These are phyloP conservation scores for Collybiopsis luxurians DNA, from an alignment of 768 basidiomycete genomes.

Conservation along the genomic window DNA sequence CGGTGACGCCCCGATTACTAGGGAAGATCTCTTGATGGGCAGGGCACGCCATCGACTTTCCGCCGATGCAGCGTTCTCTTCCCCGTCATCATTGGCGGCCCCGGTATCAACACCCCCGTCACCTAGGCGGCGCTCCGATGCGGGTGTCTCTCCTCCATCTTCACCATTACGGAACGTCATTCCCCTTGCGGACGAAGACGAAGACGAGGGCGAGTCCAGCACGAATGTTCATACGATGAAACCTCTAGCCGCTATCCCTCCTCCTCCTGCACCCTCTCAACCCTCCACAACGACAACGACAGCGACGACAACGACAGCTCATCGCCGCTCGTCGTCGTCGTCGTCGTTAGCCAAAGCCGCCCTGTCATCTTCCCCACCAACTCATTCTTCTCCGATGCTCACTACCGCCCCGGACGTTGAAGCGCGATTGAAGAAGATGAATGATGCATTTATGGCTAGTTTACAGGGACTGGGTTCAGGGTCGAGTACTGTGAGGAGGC, in stretches of 20 bases:
- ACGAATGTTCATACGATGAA: too few species aligned
- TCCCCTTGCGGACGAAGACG: neutral
- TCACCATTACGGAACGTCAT: conserved; percentile 1
- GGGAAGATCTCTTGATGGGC: too few species aligned
- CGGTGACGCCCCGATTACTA: too few species aligned
- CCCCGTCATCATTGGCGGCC: neutral
- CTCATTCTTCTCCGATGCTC: conserved; percentile 4
- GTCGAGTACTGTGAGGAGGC: neutral
- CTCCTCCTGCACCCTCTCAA: neutral
- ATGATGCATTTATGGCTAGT: conserved; percentile 42
- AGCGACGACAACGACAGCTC: conserved; percentile 7
- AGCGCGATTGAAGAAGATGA: conserved; percentile 43
- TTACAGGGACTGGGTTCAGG: conserved; percentile 37
- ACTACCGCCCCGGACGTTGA: conserved; percentile 37
- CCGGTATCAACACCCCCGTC: neutral
- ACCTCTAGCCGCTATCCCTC: neutral
- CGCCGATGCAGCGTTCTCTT: neutral
- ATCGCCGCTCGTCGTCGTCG: neutral
- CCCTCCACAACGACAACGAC: conserved; percentile 8
- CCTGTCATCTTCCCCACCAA: conserved; percentile 13
- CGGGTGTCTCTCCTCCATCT: neutral
- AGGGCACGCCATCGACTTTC: neutral
- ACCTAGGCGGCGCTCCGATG: neutral
- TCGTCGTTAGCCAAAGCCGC: neutral
- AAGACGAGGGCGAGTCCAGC: neutral